phyloP scores from a whole-genome alignment of 805 yeast species.

The Ogataea paraovalis region DNA sequence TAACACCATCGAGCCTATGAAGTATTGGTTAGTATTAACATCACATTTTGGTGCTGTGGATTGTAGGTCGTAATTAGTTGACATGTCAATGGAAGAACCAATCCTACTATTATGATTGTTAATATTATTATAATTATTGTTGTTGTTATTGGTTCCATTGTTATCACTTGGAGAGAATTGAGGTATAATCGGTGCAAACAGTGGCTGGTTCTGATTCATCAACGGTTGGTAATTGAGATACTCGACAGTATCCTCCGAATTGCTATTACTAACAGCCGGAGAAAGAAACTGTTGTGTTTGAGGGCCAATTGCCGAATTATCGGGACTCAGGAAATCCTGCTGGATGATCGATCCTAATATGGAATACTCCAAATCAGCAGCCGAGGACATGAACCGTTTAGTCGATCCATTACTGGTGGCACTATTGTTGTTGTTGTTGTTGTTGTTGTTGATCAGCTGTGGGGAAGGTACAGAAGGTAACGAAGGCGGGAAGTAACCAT shows the following conservation, averaged over 20 bases:
- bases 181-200: constrained; percentile 3
- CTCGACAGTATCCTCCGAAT: constrained; percentile 27
- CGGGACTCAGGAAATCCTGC: constrained; percentile 35
- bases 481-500: not conserved
- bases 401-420: not conserved
- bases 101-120: not conserved
- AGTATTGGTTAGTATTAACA: constrained; percentile 60
- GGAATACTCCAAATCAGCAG: constrained; percentile 71
- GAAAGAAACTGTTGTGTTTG: constrained; percentile 21
- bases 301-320: constrained; percentile 2
- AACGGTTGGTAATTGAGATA: constrained; percentile 24
- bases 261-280: constrained; percentile 34
- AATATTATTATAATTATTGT: constrained; percentile 3
- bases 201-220: constrained; percentile 14
- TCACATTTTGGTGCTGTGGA: constrained; percentile 45
- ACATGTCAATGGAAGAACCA: not conserved
- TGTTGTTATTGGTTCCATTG: constrained; percentile 1
- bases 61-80: constrained; percentile 4
- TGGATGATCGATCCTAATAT: constrained; percentile 62
- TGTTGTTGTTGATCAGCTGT: too few species aligned
- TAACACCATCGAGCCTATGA: constrained; percentile 46
- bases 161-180: too few species aligned
- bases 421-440: not conserved
- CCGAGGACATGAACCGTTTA: constrained; percentile 53
- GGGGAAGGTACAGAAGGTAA: not conserved